phyloP scores from a whole-genome alignment of 2,329 filamentous ascomycete genomes.

The Epichloe sylvatica region DNA sequence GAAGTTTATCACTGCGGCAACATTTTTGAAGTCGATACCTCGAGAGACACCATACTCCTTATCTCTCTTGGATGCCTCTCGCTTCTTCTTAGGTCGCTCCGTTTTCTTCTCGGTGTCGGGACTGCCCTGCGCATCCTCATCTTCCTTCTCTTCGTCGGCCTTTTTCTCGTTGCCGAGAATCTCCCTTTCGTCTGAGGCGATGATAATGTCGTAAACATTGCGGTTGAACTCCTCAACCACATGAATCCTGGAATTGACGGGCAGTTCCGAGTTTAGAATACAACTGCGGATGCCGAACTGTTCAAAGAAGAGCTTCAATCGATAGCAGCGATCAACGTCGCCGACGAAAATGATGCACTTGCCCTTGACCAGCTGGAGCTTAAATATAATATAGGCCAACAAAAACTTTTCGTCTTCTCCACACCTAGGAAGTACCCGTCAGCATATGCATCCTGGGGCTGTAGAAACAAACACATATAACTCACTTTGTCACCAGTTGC shows the following conservation, averaged over 20 bases:
- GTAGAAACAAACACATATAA: constrained; percentile 1
- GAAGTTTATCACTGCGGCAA: constrained; percentile 91
- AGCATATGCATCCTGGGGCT: neutral
- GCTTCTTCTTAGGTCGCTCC: constrained; percentile 17
- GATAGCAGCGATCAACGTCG: constrained; percentile 78
- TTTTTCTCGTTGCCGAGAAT: constrained; percentile 54
- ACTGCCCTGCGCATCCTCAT: constrained; percentile 26
- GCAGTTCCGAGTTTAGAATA: constrained; percentile 86
- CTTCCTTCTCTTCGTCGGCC: constrained; percentile 23
- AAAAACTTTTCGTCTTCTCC: constrained; percentile 97
- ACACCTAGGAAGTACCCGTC: constrained; percentile 36
- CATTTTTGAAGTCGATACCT: constrained; percentile 89
- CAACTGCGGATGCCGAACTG: constrained; percentile 93
- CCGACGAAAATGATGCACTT: constrained; percentile 64
- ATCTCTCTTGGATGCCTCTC: constrained; percentile 47
- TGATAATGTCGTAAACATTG: constrained; percentile 93
- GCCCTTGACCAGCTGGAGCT: constrained; percentile 83
- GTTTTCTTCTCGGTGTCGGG: constrained; percentile 13
- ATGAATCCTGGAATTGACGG: constrained; percentile 83
- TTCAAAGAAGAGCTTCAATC: constrained; percentile 87
- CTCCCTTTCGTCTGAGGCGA: constrained; percentile 86
- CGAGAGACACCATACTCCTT: constrained; percentile 91
- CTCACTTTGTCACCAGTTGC: constrained; percentile 73
- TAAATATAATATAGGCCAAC: constrained; percentile 85
- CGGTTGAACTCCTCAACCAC: constrained; percentile 97